phyloP scores from a whole-genome alignment of 768 basidiomycete genomes.

The Saitozyma sp. region DNA sequence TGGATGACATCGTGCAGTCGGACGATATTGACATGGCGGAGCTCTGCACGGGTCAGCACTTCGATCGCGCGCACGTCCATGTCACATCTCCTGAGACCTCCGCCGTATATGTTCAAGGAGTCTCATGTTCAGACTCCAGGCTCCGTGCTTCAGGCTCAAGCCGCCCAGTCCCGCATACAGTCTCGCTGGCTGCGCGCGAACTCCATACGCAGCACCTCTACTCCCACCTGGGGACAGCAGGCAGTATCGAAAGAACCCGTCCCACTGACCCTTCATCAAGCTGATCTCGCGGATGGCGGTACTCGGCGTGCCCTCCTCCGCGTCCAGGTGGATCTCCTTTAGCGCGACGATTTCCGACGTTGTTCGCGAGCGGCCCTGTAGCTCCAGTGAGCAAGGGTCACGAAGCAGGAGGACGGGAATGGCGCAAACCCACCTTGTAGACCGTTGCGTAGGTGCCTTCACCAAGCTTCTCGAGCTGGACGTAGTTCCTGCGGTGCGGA shows the following conservation, averaged over 20 bases:
- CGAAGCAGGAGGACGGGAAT: neutral
- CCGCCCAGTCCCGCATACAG: too few species aligned
- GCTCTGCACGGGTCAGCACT: conserved; percentile 57
- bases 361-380: conserved; percentile 78
- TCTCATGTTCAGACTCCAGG: too few species aligned
- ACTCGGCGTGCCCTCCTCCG: conserved; percentile 97
- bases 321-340: conserved; percentile 98
- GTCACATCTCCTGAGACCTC: too few species aligned
- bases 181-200: too few species aligned
- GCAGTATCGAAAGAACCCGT: neutral
- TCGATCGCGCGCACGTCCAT: neutral
- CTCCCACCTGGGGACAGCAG: too few species aligned
- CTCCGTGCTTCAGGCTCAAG: too few species aligned
- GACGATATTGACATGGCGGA: conserved; percentile 98
- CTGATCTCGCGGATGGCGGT: conserved; percentile 99
- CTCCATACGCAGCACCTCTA: neutral
- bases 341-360: conserved; percentile 99
- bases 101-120: too few species aligned
- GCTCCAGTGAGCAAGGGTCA: neutral
- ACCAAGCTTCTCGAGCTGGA: conserved; percentile 85
- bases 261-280: conserved; percentile 73
- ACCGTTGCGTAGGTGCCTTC: conserved; percentile 92
- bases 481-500: conserved; percentile 47
- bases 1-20: conserved; percentile 98
- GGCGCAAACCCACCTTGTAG: conserved; percentile 71